These are phyloP conservation scores for Fistulifera pelliculosa DNA, from an alignment of 108 stramenopile species.

Conservation along the genomic window DNA sequence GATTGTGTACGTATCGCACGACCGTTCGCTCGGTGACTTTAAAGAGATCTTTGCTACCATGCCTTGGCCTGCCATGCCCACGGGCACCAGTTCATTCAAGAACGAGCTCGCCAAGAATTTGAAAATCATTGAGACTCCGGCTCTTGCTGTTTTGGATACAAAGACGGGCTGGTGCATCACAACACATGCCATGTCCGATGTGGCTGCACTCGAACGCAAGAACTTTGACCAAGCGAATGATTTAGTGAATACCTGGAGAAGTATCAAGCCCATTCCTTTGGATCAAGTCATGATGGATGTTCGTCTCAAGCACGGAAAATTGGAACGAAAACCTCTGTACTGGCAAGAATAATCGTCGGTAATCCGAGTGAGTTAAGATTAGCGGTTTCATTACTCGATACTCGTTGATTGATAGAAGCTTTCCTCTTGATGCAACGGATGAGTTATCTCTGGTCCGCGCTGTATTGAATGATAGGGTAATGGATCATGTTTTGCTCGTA, in stretches of 20 bases:
- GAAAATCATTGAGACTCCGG: constrained; percentile 8
- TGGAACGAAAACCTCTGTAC: background rate
- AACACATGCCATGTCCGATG: background rate
- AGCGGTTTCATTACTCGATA: no score
- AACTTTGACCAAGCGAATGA: constrained; percentile 4
- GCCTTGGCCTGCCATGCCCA: constrained; percentile 8
- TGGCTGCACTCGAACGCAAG: background rate
- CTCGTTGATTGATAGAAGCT: no score
- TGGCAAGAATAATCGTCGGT: constrained; percentile 1
- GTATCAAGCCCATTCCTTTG: background rate
- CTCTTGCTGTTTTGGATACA: constrained; percentile 2
- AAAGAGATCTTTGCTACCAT: constrained; percentile 9
- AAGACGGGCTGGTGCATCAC: constrained; percentile 5
- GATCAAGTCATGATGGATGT: background rate
- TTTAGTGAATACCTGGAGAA: constrained; percentile 9
- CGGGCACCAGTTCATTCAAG: constrained; percentile 8
- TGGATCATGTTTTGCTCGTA: no score
- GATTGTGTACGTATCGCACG: constrained; percentile 10
- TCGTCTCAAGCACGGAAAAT: background rate
- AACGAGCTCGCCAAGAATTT: constrained; percentile 7
- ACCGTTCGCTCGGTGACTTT: constrained; percentile 6
- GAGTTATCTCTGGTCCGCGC: no score
- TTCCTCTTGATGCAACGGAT: no score
- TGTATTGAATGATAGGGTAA: no score
- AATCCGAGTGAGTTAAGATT: no score